Percentiles rank a stretch among this genome's conserved stretches.
These are phyloP conservation scores for Clarireedia monteithiana DNA, from an alignment of 2,329 filamentous ascomycete genomes.

Conservation along the genomic window DNA sequence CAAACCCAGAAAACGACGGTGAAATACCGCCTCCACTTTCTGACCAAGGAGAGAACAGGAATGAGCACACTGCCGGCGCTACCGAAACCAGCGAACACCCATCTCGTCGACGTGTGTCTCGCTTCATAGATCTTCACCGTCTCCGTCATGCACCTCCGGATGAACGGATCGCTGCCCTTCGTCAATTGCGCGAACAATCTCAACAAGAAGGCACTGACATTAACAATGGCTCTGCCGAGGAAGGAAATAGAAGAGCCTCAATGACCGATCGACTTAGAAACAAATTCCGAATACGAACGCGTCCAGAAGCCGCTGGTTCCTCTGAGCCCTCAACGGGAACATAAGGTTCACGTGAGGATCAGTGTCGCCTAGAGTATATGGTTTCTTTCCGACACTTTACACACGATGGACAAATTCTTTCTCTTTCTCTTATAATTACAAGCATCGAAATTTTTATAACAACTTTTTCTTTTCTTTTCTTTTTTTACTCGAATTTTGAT, in stretches of 20 bases:
- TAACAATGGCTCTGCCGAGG: slow-evolving; percentile 15
- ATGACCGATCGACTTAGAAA: slow-evolving; percentile 24
- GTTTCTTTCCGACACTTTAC: not conserved
- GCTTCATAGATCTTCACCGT: slow-evolving; percentile 48
- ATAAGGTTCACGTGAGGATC: not conserved
- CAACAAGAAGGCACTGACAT: slow-evolving; percentile 12
- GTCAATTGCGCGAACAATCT: slow-evolving; percentile 38
- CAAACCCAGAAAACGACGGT: slow-evolving; percentile 16
- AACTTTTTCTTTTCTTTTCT: too few relatives aligned
- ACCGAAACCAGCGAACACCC: slow-evolving; percentile 30
- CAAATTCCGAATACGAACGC: slow-evolving; percentile 24
- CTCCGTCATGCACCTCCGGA: slow-evolving; percentile 51
- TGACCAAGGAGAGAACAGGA: slow-evolving; percentile 18
- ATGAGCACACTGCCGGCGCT: slow-evolving; percentile 31
- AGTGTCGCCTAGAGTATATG: not conserved
- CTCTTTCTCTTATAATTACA: too few relatives aligned
- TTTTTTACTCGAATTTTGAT: too few relatives aligned
- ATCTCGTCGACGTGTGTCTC: slow-evolving; percentile 38
- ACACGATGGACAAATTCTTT: too few relatives aligned
- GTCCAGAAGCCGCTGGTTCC: slow-evolving; percentile 11
- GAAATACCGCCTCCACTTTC: slow-evolving; percentile 25
- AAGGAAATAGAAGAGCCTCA: slow-evolving; percentile 21
- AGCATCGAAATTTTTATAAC: too few relatives aligned
- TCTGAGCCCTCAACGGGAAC: not conserved
- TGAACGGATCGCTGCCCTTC: slow-evolving; percentile 53